Evolutionary conservation across 495 filamentous ascomycete genomes (phyloP), one percentile per base, ranked within the genome.

Genomic region (Penicillium maclennaniae): DNA sequence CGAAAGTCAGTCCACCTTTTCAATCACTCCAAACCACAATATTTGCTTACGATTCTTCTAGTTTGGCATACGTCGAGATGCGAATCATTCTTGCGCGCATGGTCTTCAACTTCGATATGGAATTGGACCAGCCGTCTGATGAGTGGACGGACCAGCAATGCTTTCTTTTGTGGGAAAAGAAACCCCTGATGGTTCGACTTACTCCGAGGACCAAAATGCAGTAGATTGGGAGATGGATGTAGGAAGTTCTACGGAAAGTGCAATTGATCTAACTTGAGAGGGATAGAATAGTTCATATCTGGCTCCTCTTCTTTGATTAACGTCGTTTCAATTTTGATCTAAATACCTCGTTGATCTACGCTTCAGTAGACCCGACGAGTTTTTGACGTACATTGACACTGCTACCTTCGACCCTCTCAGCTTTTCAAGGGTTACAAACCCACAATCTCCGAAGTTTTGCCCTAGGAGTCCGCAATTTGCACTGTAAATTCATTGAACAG

Each of bases 71-170:
- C 21, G 66, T 70, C 8, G 74, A 77, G 58, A 73, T 78, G 66
- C 68, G 69, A 7, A 49, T 75, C 6, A 69, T 71, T 25, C 43
- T 77, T 3, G 61, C 70, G 4, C 60, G 66, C 8, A 49, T 79
- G 38, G 58, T 79, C 28, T 75, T 62, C 62, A 69, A 73, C 25
- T 80, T 79, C 40, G 77, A 80, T 48, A 60, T 67, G 57, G 44
- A 56, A 17, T 26, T 66, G 19, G 56, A 52, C 7, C 41, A 59
- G 2, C 57, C 63, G 20, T 55, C 46, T 6, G 6, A 61, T 6
- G 28, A 61, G 10, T 78, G 76, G 75, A 27, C 51, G 8, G 54
- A 76, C 8, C 75, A 78, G 39, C 36, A 55, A 14, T 48, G 40
- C 14, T 76, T 51, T 49, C 45, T 60, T 16, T 43, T 75, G 15